Conservation (phyloP, 2,329 filamentous ascomycete genomes). For the Botrytis deweyae region DNA sequence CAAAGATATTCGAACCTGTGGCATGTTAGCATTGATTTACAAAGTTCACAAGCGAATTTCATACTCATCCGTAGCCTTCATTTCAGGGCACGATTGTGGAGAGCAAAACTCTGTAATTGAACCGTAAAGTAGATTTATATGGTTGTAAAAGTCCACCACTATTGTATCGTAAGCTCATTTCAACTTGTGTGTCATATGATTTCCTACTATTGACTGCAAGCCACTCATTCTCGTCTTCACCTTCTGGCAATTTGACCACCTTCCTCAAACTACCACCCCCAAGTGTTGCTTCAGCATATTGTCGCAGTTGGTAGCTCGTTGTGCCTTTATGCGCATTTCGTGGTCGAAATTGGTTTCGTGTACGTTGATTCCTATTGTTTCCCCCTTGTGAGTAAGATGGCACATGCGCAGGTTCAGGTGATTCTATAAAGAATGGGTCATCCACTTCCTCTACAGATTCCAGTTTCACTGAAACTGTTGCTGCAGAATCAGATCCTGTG, state of each 20-base stretch:
- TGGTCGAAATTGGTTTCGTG: constrained; percentile 87
- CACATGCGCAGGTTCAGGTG: constrained; percentile 41
- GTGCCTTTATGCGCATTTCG: constrained; percentile 82
- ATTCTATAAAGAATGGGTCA: constrained; percentile 42
- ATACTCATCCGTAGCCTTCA: constrained; percentile 99
- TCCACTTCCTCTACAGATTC: constrained; percentile 26
- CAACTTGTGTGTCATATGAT: background rate
- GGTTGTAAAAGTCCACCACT: constrained; percentile 99
- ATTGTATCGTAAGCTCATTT: constrained; percentile 36
- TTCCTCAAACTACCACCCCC: constrained; percentile 93
- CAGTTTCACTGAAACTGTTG: constrained; percentile 26
- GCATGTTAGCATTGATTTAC: constrained; percentile 20
- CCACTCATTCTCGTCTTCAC: constrained; percentile 98
- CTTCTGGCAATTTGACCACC: constrained; percentile 94
- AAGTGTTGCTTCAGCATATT: constrained; percentile 96
- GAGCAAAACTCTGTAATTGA: constrained; percentile 99
- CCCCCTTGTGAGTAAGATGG: constrained; percentile 42
- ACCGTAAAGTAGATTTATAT: constrained; percentile 97
- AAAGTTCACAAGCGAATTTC: constrained; percentile 33
- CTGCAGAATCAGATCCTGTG: constrained; percentile 33
- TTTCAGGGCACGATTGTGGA: constrained; percentile 93
- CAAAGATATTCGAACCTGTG: constrained; percentile 94
- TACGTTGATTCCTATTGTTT: constrained; percentile 72
- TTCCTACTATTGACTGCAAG: constrained; percentile 87
- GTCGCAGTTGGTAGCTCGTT: constrained; percentile 87